Evolutionary conservation across 441 rosid genomes (phyloP), one percentile per base, ranked within the genome.

Genomic region (Pelargonium myrrhifolium): DNA sequence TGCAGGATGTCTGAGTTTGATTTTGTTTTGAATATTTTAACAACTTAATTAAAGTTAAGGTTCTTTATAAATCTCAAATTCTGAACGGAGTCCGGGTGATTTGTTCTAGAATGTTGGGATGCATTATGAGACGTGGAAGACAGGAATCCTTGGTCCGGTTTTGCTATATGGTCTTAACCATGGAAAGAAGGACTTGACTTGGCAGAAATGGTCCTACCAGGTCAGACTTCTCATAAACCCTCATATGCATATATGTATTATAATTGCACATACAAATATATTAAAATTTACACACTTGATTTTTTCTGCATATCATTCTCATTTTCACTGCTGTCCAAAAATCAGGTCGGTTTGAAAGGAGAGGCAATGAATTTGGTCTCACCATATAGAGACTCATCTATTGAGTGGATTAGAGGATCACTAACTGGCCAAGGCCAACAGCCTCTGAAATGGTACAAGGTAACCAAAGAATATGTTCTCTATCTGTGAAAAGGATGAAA

Each of bases 131-230:
- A 78, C 89, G 62, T 92, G 99, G 99, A 89, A 82, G 72, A 89
- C 96, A 0, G 99, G 98, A 75, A 86, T 94, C 80, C 87, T 85
- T 5, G 99, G 99, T 63, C 97, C 99, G 4, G 98, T 92, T 65
- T 94, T 91, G 71, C 75, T 93, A 55, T 93, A 84, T 51, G 97
- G 99, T 49, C 88, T 89, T 69, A 81, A 84, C 66, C 87, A 86
- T 74, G 99, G 96, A 68, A 93, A 88, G 80, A 75, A 80, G 85
- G 97, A 91, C 80, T 74, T 93, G 65, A 84, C 99, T 64, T 80
- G 95, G 93, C 90, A 88, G 74, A 91, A 88, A 64, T 93, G 99
- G 97, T 89, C 97, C 26, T 93, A 94, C 62, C 97, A 92, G 96
- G 97, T 93, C 62, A 17, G 58, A 51, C 49, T 43, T 43, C 49